Conservation (phyloP, 2,329 filamentous ascomycete species). For the Colletotrichum magnum region DNA sequence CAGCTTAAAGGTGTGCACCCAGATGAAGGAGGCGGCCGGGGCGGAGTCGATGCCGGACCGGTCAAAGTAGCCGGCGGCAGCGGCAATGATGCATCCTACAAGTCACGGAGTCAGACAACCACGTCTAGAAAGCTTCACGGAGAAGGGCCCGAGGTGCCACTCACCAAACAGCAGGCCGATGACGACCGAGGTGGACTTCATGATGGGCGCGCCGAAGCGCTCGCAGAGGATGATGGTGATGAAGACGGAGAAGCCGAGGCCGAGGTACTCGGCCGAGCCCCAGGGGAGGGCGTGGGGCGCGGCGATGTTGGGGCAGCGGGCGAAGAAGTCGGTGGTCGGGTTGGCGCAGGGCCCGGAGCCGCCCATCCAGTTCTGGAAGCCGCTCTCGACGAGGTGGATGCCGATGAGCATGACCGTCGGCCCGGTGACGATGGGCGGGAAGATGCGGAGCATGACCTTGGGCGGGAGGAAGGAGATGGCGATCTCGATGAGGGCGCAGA, state of each 20-base stretch:
- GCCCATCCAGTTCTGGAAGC: slow-evolving; percentile 84
- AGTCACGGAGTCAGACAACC: neutral
- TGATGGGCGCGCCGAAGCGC: slow-evolving; percentile 85
- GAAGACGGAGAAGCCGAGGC: slow-evolving; percentile 85
- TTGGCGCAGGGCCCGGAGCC: slow-evolving; percentile 73
- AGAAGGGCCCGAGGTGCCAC: neutral
- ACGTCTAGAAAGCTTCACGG: no score
- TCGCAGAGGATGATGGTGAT: slow-evolving; percentile 85
- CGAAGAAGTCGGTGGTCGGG: slow-evolving; percentile 69
- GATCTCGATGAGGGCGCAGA: slow-evolving; percentile 79
- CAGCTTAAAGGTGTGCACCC: slow-evolving; percentile 83
- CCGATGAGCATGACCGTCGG: slow-evolving; percentile 81
- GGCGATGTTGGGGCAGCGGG: slow-evolving; percentile 74
- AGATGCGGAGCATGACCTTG: slow-evolving; percentile 77
- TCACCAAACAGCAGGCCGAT: slow-evolving; percentile 71
- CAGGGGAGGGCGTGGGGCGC: slow-evolving; percentile 82
- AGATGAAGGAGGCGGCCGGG: slow-evolving; percentile 81
- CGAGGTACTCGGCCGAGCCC: slow-evolving; percentile 85
- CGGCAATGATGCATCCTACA: slow-evolving; percentile 82
- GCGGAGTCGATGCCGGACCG: slow-evolving; percentile 78
- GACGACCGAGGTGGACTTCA: slow-evolving; percentile 85
- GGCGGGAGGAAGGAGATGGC: slow-evolving; percentile 82
- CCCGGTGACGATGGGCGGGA: slow-evolving; percentile 84
- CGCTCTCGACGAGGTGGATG: slow-evolving; percentile 78
- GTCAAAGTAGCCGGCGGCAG: slow-evolving; percentile 84